These are phyloP conservation scores for Symbiodinium natans DNA, from an alignment of 73 alveolate genomes.

Conservation along the genomic window DNA sequence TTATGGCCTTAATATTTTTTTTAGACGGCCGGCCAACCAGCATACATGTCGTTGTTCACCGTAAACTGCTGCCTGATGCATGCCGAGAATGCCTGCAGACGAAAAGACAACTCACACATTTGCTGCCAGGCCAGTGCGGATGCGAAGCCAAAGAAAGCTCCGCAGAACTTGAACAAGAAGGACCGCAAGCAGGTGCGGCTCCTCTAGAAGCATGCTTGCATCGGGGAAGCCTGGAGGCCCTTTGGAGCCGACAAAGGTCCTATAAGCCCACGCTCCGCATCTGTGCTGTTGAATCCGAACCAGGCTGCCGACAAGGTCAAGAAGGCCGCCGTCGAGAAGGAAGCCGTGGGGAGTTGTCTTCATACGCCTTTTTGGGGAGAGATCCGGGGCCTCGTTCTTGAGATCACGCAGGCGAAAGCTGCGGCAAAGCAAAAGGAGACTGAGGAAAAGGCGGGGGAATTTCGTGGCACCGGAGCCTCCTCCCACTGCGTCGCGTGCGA, in stretches of 20 bases:
- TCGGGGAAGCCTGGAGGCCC: no score
- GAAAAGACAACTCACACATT: no score
- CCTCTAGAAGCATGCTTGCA: no score
- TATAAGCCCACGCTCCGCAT: neutral
- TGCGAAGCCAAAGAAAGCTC: conserved; percentile 12
- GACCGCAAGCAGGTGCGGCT: neutral
- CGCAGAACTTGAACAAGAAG: conserved; percentile 8
- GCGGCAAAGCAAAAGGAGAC: neutral
- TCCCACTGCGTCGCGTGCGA: neutral
- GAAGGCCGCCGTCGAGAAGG: conserved; percentile 12
- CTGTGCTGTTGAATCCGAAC: no score
- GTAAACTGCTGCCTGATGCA: no score
- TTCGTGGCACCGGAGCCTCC: neutral
- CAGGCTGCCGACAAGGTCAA: neutral
- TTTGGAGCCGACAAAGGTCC: neutral
- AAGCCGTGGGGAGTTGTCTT: no score
- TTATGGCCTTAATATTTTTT: no score
- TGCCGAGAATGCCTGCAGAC: no score
- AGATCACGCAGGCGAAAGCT: neutral
- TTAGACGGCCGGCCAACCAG: neutral
- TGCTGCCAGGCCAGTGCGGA: no score
- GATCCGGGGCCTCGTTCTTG: no score
- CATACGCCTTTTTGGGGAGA: no score
- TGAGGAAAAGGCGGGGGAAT: neutral
- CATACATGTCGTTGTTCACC: no score